These are phyloP conservation scores for Lasiosphaeria miniovina DNA, from an alignment of 495 filamentous ascomycete species.

Conservation along the genomic window DNA sequence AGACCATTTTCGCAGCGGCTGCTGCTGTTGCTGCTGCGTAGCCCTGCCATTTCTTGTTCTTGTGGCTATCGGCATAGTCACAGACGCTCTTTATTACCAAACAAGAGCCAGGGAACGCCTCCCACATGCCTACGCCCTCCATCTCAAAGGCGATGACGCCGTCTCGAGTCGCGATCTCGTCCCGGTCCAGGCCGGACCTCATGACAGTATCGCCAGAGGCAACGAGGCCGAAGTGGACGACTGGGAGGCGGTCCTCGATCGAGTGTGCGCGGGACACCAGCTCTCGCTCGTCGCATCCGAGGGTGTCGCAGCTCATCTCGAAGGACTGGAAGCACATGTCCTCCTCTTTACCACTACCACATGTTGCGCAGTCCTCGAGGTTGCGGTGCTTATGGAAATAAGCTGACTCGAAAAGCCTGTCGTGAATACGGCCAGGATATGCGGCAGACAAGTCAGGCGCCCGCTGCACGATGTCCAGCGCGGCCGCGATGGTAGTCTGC, in stretches of 20 bases:
- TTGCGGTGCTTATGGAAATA: constrained; percentile 35
- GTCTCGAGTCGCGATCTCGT: constrained; percentile 15
- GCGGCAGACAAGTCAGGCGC: background rate
- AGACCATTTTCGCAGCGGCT: constrained; percentile 11
- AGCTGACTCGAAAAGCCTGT: constrained; percentile 20
- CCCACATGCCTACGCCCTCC: constrained; percentile 44
- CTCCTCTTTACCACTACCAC: constrained; percentile 7
- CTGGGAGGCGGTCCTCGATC: constrained; percentile 13
- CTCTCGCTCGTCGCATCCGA: constrained; percentile 14
- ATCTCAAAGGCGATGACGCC: constrained; percentile 43
- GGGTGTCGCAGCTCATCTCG: constrained; percentile 8
- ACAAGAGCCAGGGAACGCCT: constrained; percentile 23
- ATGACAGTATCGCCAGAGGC: constrained; percentile 33
- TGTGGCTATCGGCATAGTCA: constrained; percentile 46
- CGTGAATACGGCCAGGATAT: constrained; percentile 5
- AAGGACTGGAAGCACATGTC: constrained; percentile 6
- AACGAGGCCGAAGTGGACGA: constrained; percentile 20
- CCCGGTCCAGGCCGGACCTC: constrained; percentile 26
- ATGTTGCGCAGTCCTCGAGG: background rate
- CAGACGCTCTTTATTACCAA: constrained; percentile 42
- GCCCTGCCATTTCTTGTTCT: constrained; percentile 40
- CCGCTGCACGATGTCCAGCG: constrained; percentile 15
- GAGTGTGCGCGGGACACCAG: constrained; percentile 2
- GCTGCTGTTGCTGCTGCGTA: constrained; percentile 42
- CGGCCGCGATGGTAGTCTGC: constrained; percentile 10